Conservation (phyloP, 2,329 filamentous ascomycete species). For the Didymella exigua region DNA sequence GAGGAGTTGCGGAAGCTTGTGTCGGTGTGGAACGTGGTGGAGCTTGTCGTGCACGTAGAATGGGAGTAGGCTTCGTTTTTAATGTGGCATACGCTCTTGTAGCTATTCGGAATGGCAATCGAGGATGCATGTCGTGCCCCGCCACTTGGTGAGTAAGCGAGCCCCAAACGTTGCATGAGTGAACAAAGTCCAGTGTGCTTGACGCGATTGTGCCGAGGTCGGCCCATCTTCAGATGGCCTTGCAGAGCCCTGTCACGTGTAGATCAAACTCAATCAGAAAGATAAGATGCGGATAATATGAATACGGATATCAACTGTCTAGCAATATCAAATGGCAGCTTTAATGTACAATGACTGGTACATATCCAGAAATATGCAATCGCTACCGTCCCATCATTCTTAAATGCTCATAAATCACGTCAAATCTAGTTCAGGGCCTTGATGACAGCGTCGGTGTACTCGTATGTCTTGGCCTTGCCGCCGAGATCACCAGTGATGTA, state of each 20-base stretch:
- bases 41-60: constrained; percentile 1
- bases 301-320: constrained; percentile 22
- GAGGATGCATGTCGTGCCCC: not conserved
- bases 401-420: constrained; percentile 34
- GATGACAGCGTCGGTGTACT: constrained; percentile 95
- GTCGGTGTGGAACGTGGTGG: constrained; percentile 1
- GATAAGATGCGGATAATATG: constrained; percentile 20
- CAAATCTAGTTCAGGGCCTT: constrained; percentile 56
- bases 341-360: constrained; percentile 47
- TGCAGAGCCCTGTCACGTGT: constrained; percentile 15
- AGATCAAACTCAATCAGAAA: constrained; percentile 18
- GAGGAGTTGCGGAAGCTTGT: not conserved
- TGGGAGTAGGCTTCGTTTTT: not conserved
- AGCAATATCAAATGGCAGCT: constrained; percentile 36
- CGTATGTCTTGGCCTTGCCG: constrained; percentile 92
- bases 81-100: constrained; percentile 6
- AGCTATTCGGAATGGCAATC: not conserved
- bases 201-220: constrained; percentile 18
- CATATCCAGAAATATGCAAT: constrained; percentile 48
- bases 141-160: not conserved
- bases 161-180: not conserved
- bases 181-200: constrained; percentile 6
- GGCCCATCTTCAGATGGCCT: not conserved
- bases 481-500: constrained; percentile 92
- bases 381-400: constrained; percentile 35